A percentile compares a stretch with the other conserved stretches of the same genome.
These are phyloP conservation scores for Solanum tacnaense DNA, from an alignment of 257 asterid genomes.

Conservation along the genomic window DNA sequence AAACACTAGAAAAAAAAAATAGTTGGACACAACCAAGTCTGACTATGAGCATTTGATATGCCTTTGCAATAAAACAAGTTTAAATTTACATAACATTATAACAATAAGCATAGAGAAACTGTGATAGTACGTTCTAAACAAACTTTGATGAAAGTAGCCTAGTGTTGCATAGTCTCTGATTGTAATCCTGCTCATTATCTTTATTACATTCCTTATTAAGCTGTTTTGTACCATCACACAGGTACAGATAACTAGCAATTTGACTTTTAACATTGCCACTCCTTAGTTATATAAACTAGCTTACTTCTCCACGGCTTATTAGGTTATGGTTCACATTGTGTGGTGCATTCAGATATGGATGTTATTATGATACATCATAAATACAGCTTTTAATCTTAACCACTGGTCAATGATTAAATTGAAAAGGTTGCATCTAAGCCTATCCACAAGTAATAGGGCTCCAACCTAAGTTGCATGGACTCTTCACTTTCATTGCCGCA, in stretches of 20 bases:
- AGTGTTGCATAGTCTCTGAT: not conserved
- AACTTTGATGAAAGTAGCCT: not conserved
- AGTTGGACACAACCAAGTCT: not conserved
- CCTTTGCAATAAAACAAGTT: not conserved
- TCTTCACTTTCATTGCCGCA: not conserved
- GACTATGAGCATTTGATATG: not conserved
- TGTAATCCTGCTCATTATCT: not conserved
- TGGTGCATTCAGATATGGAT: not conserved
- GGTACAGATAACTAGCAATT: not conserved
- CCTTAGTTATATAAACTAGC: not conserved
- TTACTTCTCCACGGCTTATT: not conserved
- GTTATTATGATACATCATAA: not conserved
- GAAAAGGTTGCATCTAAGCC: not conserved
- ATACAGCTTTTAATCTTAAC: not conserved
- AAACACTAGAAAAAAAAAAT: not conserved
- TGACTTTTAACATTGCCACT: not conserved
- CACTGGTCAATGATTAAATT: not conserved
- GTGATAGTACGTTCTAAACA: not conserved
- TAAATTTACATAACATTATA: not conserved
- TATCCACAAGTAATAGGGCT: not conserved
- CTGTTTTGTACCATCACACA: not conserved
- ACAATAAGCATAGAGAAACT: not conserved
- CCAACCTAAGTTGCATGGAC: not conserved
- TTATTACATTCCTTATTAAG: not conserved
- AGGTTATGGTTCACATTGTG: not conserved